Percentiles rank a stretch among this genome's conserved stretches.
These are phyloP conservation scores for Globomyces pollinis-pini DNA, from an alignment of 192 early-diverging fungal species.

Conservation along the genomic window DNA sequence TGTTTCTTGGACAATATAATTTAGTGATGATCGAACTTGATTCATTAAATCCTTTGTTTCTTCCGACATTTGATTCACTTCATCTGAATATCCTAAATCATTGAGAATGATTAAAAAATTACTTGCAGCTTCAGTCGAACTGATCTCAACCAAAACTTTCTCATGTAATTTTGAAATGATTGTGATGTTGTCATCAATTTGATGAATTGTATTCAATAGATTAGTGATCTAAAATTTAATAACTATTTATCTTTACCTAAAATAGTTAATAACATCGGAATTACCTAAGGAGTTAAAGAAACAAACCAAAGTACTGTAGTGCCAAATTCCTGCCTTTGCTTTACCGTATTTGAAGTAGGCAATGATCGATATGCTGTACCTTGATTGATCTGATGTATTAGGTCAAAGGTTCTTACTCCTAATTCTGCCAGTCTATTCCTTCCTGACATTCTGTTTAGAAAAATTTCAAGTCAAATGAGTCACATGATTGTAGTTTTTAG, in stretches of 20 bases:
- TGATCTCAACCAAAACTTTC: conserved; percentile 1
- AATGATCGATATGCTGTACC: conserved; percentile 5
- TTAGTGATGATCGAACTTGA: conserved; percentile 15
- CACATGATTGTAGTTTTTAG: no score
- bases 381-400: conserved; percentile 1
- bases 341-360: not conserved
- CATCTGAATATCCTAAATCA: conserved; percentile 12
- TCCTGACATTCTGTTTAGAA: no score
- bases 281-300: no score
- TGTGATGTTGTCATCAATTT: conserved; percentile 3
- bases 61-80: conserved; percentile 24
- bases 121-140: conserved; percentile 2
- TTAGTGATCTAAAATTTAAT: conserved; percentile 7
- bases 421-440: conserved; percentile 6
- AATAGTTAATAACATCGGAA: no score
- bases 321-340: not conserved
- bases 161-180: conserved; percentile 1
- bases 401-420: not conserved
- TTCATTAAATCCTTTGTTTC: conserved; percentile 21
- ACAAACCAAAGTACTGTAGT: not conserved
- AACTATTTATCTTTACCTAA: no score
- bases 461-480: no score
- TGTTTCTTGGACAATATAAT: conserved; percentile 15
- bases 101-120: not conserved
- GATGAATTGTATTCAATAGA: conserved; percentile 1